phyloP scores from a whole-genome alignment of 2,329 filamentous ascomycete species.

The Phialemonium atrogriseum region DNA sequence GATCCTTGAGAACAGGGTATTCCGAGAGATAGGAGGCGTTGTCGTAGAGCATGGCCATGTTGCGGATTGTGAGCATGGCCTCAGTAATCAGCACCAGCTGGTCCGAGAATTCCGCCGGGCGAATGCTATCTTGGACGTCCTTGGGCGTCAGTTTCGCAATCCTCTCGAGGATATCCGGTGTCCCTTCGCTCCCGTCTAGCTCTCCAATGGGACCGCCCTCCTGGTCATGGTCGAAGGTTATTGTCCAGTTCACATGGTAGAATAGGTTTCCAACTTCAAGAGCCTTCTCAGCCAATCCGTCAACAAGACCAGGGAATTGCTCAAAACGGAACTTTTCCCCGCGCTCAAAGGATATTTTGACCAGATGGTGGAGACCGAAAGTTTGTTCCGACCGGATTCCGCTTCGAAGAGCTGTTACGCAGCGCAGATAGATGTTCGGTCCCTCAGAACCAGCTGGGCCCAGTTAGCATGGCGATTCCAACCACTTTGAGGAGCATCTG shows the following conservation, averaged over 20 bases:
- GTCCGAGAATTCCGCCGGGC: conserved; percentile 63
- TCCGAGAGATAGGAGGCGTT: conserved; percentile 78
- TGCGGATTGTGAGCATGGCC: conserved; percentile 78
- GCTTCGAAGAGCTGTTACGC: conserved; percentile 75
- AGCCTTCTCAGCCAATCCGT: conserved; percentile 78
- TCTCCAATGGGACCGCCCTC: conserved; percentile 45
- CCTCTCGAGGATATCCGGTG: conserved; percentile 62
- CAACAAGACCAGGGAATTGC: conserved; percentile 79
- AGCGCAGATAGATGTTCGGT: conserved; percentile 86
- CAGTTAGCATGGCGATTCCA: no score
- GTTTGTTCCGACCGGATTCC: conserved; percentile 73
- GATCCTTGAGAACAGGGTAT: conserved; percentile 67
- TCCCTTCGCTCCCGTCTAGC: conserved; percentile 55
- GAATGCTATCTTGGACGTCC: conserved; percentile 58
- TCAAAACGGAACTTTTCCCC: conserved; percentile 96
- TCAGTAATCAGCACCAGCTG: conserved; percentile 72
- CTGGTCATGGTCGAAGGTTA: conserved; percentile 54
- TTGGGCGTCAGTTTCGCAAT: conserved; percentile 56
- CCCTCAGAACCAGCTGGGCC: no score
- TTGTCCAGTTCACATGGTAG: conserved; percentile 73
- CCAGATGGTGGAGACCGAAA: conserved; percentile 88
- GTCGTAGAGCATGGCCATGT: conserved; percentile 90
- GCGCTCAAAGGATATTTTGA: conserved; percentile 90
- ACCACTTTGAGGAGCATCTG: no score
- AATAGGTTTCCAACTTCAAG: conserved; percentile 71